Base-by-base conservation (phyloP, 2,329 filamentous ascomycete species). In the Nemania sp. region DNA sequence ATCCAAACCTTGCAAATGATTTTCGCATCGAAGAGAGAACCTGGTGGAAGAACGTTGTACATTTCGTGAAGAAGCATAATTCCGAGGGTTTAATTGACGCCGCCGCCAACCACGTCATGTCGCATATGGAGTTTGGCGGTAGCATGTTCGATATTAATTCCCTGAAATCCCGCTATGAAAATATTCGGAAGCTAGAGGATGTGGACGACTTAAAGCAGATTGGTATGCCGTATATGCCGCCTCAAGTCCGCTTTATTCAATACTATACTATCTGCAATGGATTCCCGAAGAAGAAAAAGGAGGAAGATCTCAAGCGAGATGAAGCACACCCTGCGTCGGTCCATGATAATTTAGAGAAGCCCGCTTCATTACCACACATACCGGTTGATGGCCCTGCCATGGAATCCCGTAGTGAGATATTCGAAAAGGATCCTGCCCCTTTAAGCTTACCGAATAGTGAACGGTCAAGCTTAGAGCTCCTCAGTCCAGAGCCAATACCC, bases 261-360 rank as follows among this genome's bases (percentile, higher is more conserved):
- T 97, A 97, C 78, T 97, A 95, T 77, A 97, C 94, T 0, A 87
- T 92, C n/a, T 94, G 92, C 72, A 91, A 91, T 10, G 94, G 94
- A 3, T 85, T 88, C 66, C 85, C 86, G 1, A 94, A 92, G 73
- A 77, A 79, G 63, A 78, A 79, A 15, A 82, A 84, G 70, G 56
- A 64, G 13, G 64, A 69, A 11, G 70, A 70, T 32, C n/a, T 55
- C 10, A 62, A 69, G 49, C 60, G 45, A 18, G 65, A 68, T 32
- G 66, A 68, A 35, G 11, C 65, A 66, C 43, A 67, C 64, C 55
- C 57, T 59, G 10, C 73, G 65, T 35, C 75, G 60, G 47, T 61
- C 71, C 8, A 62, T 64, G 56, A 45, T 15, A 68, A 57, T 22
- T 38, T 51, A 26, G 55, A 56, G 35, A 71, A 67, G 20, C 51